These are phyloP conservation scores for Macrolepiota albuminosa DNA, from an alignment of 768 basidiomycete species.

Conservation along the genomic window DNA sequence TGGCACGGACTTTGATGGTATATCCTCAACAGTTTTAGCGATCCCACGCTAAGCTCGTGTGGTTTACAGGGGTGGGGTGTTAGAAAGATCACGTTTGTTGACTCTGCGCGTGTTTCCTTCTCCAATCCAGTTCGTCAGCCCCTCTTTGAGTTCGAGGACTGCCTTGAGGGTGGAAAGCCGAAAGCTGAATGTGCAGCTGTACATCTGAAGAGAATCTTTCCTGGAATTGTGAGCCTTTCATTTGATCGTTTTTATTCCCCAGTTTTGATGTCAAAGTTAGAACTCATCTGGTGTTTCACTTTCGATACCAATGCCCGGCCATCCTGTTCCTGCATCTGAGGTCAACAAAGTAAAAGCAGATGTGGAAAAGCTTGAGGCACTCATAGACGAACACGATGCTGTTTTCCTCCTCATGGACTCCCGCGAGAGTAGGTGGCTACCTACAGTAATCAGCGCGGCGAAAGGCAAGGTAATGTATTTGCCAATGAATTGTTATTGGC, in stretches of 20 bases:
- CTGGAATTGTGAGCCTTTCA: conserved; percentile 69
- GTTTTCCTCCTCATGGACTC: conserved; percentile 97
- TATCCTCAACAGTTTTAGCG: conserved; percentile 6
- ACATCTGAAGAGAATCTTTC: conserved; percentile 82
- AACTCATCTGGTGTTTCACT: conserved; percentile 76
- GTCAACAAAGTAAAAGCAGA: conserved; percentile 60
- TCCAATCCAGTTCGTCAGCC: conserved; percentile 98
- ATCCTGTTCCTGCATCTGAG: conserved; percentile 62
- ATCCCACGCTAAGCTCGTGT: not conserved
- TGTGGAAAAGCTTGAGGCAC: conserved; percentile 64
- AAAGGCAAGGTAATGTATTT: conserved; percentile 72
- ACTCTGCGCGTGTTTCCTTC: conserved; percentile 89
- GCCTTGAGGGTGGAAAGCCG: conserved; percentile 85
- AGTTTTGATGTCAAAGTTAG: conserved; percentile 31
- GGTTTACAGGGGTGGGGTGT: conserved; percentile 86
- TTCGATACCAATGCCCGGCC: conserved; percentile 96
- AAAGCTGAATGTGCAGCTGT: conserved; percentile 92
- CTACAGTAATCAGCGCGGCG: conserved; percentile 79
- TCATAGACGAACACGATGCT: conserved; percentile 84
- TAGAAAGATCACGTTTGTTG: conserved; percentile 87
- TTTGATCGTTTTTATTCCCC: not conserved
- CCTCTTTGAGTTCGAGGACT: conserved; percentile 93
- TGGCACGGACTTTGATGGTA: conserved; percentile 88
- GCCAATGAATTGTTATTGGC: not conserved
- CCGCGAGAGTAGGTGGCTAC: conserved; percentile 95